Conservation (phyloP, 306 rosid genomes). For the Inga laurina region DNA sequence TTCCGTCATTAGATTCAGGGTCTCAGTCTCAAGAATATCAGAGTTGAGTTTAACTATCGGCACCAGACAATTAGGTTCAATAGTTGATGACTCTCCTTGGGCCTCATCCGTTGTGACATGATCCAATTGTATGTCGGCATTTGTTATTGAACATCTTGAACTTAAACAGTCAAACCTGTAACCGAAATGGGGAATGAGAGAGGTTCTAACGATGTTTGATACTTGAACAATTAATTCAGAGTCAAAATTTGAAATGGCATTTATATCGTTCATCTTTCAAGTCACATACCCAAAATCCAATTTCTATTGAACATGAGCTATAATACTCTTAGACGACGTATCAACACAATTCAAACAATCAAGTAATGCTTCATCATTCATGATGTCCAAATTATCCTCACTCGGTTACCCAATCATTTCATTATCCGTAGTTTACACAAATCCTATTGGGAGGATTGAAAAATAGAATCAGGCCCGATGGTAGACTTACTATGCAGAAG, state of each 20-base stretch:
- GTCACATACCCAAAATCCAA: neutral
- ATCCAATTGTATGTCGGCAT: constrained; percentile 59
- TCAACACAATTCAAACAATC: neutral
- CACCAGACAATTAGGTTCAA: constrained; percentile 59
- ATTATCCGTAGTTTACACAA: neutral
- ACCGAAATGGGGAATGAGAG: constrained; percentile 9
- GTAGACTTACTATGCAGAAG: neutral
- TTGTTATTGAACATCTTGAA: constrained; percentile 75
- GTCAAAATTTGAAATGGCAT: constrained; percentile 1
- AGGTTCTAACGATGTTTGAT: neutral
- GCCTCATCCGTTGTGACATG: constrained; percentile 51
- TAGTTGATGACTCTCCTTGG: constrained; percentile 48
- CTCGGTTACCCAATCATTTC: neutral
- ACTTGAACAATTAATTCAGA: neutral
- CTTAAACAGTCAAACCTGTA: constrained; percentile 59
- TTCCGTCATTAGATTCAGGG: constrained; percentile 61
- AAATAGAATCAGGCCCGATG: neutral
- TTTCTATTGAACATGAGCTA: neutral
- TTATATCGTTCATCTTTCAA: neutral
- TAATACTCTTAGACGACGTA: neutral
- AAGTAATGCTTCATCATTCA: neutral
- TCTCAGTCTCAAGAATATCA: constrained; percentile 68
- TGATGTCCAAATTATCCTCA: neutral
- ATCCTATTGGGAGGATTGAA: neutral
- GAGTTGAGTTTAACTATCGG: constrained; percentile 62